These are phyloP conservation scores for Pachysolen tannophilus DNA, from an alignment of 805 yeast species.

Conservation along the genomic window DNA sequence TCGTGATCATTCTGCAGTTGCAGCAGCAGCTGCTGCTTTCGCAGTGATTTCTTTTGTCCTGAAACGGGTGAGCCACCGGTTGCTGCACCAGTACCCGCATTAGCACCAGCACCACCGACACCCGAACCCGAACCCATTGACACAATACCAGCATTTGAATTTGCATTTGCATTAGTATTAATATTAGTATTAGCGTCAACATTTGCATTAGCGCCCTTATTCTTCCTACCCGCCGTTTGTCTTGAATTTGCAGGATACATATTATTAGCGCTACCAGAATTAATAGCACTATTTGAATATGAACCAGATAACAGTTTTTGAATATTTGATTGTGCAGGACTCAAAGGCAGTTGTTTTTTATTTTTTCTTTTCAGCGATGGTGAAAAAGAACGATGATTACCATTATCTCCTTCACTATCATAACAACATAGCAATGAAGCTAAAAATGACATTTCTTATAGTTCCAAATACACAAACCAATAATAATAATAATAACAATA, in stretches of 20 bases:
- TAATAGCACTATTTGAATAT: neutral
- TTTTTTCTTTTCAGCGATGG: constrained; percentile 11
- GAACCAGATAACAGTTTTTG: constrained; percentile 21
- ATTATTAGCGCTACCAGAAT: neutral
- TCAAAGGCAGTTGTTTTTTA: constrained; percentile 17
- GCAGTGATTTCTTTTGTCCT: neutral
- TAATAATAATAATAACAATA: too few species aligned
- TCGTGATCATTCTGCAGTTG: neutral
- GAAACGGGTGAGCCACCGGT: too few species aligned
- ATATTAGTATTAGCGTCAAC: too few species aligned
- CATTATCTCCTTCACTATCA: constrained; percentile 20
- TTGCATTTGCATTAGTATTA: too few species aligned
- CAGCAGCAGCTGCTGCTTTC: neutral
- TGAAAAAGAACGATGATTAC: constrained; percentile 11
- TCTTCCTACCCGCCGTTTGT: neutral
- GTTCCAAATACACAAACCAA: too few species aligned
- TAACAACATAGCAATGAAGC: constrained; percentile 27
- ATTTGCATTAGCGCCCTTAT: neutral
- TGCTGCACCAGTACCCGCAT: too few species aligned
- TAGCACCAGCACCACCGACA: too few species aligned
- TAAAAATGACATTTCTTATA: constrained; percentile 29
- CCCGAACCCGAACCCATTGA: too few species aligned
- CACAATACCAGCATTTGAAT: too few species aligned
- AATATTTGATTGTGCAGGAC: constrained; percentile 25
- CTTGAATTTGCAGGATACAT: neutral